Base-by-base conservation (phyloP, 352 stramenopile species). In the Globisporangium splendens region DNA sequence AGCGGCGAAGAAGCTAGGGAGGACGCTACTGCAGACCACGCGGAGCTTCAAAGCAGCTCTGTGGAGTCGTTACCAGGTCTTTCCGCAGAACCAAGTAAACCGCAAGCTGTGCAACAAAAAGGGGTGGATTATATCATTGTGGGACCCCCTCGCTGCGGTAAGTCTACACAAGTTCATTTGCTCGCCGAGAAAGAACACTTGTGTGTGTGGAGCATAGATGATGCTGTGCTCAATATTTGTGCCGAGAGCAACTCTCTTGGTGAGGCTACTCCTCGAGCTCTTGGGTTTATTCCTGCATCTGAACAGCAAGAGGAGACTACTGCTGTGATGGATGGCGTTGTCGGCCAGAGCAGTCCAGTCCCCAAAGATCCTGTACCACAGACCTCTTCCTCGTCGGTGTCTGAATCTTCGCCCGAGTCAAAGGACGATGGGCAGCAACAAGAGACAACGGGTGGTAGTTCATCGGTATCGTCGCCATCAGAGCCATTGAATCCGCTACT, bases 91-190 rank as follows among this genome's bases (percentile, higher is more conserved):
- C 17, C 17, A 31, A 15, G 11, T 51, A 11, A n/a, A 22, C 17
- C 20, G 3, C 1, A 50, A 46, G 39, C 22, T 18, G 18, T 3
- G 31, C n/a, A 8, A 3, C 69, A 77, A 39, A 79, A 63, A 28
- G 81, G 73, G 11, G 50, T 81, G 20, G 88, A 97, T 58, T 91
- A 95, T 58, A 66, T 97, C 53, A 53, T 97, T 15, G 49, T 95
- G 6, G 89, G 91, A 0, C 88, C 89, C 20, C 76, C 86, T 20
- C 68, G 71, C 8, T 92, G 72, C 20, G 89, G 91, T 2, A 93
- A 91, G 31, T 84, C 82, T 8, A 94, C 88, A 5, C 80, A 96
- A 18, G 84, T 85, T 20, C 72, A 73, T 24, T 61, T 90, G 44
- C 65, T 97, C 8, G 81, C 72, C 8, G 70, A 95, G 35, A 88